Percentiles rank a stretch among this genome's conserved stretches.
These are phyloP conservation scores for Eragrostis curvula DNA, from an alignment of 176 grass and related monocot genomes.

Conservation along the genomic window DNA sequence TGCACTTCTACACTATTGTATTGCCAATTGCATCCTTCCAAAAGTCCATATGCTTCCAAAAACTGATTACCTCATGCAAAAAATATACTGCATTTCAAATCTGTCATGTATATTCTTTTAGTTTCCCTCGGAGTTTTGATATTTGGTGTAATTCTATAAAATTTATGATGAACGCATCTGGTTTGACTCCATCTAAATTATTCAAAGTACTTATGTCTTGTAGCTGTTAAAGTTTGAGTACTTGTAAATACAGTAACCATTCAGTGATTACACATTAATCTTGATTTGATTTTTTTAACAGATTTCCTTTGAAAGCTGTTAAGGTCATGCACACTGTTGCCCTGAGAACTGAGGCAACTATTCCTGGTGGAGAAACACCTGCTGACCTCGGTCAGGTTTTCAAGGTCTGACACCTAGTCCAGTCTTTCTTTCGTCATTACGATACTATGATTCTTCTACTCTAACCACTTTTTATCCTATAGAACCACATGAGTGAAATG, in stretches of 20 bases:
- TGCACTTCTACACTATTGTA: neutral
- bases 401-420: constrained; percentile 55
- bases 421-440: constrained; percentile 18
- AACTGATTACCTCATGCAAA: neutral
- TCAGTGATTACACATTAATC: neutral
- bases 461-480: constrained; percentile 21
- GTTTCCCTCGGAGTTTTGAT: constrained; percentile 25
- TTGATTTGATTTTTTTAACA: constrained; percentile 35
- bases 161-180: constrained; percentile 7
- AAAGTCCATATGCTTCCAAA: neutral
- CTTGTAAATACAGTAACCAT: neutral
- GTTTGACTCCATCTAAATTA: constrained; percentile 1
- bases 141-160: neutral
- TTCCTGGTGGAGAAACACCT: constrained; percentile 67
- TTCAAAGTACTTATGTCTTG: neutral
- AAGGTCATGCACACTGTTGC: constrained; percentile 99
- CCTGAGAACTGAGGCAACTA: constrained; percentile 89
- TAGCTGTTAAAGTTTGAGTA: constrained; percentile 9
- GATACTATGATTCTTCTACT: neutral
- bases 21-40: constrained; percentile 33
- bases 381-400: constrained; percentile 82
- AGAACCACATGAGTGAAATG: constrained; percentile 99
- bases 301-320: constrained; percentile 99
- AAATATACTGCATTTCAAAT: constrained; percentile 29
- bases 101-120: constrained; percentile 3